Percentiles rank a stretch among this genome's conserved stretches.
These are phyloP conservation scores for Erucastrum elatum DNA, from an alignment of 345 rosid species.

Conservation along the genomic window DNA sequence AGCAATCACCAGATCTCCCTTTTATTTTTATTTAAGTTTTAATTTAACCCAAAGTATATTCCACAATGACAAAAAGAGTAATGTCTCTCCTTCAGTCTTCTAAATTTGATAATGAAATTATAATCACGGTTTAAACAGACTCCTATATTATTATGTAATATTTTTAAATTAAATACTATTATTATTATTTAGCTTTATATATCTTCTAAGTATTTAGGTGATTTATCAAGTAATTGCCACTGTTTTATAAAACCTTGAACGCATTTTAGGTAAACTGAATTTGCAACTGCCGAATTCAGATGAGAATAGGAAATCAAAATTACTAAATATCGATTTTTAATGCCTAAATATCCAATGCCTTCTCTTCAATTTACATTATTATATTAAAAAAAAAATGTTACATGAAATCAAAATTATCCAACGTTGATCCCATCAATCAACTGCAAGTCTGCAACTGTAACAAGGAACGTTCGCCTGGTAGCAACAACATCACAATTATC, in stretches of 20 bases:
- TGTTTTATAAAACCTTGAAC: too few species aligned
- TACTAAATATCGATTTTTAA: background rate
- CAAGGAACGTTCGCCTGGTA: background rate
- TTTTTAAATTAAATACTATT: too few species aligned
- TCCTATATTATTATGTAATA: too few species aligned
- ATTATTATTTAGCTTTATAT: too few species aligned
- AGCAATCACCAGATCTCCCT: conserved; percentile 13
- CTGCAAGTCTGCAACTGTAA: background rate
- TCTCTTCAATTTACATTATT: conserved; percentile 30
- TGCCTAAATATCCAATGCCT: background rate
- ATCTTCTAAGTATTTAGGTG: too few species aligned
- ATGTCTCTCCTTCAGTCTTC: background rate
- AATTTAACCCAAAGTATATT: background rate
- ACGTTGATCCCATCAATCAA: background rate
- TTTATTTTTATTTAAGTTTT: background rate
- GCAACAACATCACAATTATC: background rate
- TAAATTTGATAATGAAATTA: background rate
- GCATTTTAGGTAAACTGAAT: background rate
- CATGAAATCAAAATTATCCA: conserved; percentile 22
- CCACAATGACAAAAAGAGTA: background rate
- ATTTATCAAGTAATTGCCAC: too few species aligned
- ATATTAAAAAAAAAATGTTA: conserved; percentile 18
- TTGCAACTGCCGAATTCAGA: background rate
- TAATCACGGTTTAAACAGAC: background rate
- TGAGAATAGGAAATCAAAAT: too few species aligned